phyloP scores from a whole-genome alignment of 164 flowering plant species.

The Platanus orientalis region DNA sequence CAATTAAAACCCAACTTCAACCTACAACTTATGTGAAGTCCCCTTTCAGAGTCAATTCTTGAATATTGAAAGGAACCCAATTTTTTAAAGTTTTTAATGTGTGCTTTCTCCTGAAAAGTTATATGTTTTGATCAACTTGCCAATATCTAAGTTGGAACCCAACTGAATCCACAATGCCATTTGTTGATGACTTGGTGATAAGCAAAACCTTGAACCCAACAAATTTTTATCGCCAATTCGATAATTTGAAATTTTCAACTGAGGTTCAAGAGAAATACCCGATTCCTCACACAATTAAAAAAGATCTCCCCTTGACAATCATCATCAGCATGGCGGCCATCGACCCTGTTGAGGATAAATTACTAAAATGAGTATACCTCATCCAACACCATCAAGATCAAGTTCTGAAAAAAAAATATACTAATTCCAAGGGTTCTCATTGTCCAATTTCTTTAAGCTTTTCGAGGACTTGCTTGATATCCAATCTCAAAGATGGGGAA shows the following conservation, averaged over 20 bases:
- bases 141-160: constrained; percentile 7
- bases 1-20: neutral
- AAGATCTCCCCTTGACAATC: neutral
- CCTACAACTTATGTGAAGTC: neutral
- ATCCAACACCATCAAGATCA: neutral
- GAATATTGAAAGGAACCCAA: neutral
- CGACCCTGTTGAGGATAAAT: neutral
- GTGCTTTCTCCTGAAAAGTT: no score
- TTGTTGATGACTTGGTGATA: neutral
- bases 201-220: constrained; percentile 6
- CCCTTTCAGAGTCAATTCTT: neutral
- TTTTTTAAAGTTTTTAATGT: no score
- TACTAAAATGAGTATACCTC: neutral
- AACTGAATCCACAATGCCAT: neutral
- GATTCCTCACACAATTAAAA: constrained; percentile 1
- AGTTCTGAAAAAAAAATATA: neutral
- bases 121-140: no score
- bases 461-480: constrained; percentile 51
- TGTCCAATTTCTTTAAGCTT: constrained; percentile 76
- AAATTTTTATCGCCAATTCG: neutral
- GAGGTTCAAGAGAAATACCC: neutral
- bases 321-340: neutral
- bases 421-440: constrained; percentile 9
- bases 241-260: constrained; percentile 5
- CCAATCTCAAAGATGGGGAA: constrained; percentile 75